phyloP scores from a whole-genome alignment of 805 yeast species.

The Sugiyamaella marilandica region DNA sequence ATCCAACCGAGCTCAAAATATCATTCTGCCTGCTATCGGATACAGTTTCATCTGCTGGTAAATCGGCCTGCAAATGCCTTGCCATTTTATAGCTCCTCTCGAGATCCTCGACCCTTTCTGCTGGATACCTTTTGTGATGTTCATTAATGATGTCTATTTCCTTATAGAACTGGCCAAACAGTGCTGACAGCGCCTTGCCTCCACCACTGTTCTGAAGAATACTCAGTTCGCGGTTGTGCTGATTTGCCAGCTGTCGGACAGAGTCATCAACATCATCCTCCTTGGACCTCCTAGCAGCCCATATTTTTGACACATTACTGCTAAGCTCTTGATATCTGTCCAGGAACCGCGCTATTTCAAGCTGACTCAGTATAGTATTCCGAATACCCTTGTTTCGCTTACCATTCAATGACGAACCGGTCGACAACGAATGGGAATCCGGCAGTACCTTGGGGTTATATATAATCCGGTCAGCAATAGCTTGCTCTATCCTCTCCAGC shows the following conservation, averaged over 20 bases:
- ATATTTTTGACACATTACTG: neutral
- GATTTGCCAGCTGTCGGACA: neutral
- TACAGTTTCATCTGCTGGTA: slow-evolving; percentile 16
- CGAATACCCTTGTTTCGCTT: slow-evolving; percentile 41
- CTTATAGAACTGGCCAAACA: slow-evolving; percentile 38
- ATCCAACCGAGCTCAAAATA: slow-evolving; percentile 47
- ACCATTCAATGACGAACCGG: slow-evolving; percentile 32
- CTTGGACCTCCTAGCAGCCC: slow-evolving; percentile 4
- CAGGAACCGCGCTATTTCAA: slow-evolving; percentile 55
- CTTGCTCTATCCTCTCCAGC: slow-evolving; percentile 64
- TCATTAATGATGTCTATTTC: slow-evolving; percentile 32
- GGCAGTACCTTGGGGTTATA: slow-evolving; percentile 54
- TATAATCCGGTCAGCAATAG: slow-evolving; percentile 53
- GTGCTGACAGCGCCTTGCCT: slow-evolving; percentile 10
- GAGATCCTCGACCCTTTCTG: slow-evolving; percentile 30
- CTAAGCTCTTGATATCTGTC: slow-evolving; percentile 40
- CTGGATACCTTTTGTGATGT: slow-evolving; percentile 31
- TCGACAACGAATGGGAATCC: slow-evolving; percentile 21
- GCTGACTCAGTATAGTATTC: slow-evolving; percentile 57
- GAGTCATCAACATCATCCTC: slow-evolving; percentile 2
- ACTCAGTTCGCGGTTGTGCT: slow-evolving; percentile 1
- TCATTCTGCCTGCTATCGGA: slow-evolving; percentile 24
- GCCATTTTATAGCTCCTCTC: slow-evolving; percentile 19
- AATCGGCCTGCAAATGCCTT: slow-evolving; percentile 3
- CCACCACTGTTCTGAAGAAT: neutral